Conservation (phyloP, 176 grass and related monocot genomes). For the Cymbopogon citratus region DNA sequence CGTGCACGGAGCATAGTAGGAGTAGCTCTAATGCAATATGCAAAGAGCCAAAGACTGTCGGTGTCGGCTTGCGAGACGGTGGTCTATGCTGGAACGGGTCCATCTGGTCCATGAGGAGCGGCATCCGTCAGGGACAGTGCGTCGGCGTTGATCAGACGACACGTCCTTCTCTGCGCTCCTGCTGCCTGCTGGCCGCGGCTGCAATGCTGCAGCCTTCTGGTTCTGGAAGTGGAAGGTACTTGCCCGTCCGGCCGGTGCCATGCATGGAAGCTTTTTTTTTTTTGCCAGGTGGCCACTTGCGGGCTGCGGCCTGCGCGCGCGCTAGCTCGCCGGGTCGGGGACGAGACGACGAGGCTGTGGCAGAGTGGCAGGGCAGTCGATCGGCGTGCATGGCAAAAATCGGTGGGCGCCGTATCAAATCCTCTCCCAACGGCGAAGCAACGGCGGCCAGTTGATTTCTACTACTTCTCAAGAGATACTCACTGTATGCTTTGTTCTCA, state of each 20-base stretch:
- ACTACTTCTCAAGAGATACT: too few relatives aligned
- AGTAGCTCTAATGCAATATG: too few relatives aligned
- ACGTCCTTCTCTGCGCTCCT: background rate
- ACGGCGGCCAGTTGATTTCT: background rate
- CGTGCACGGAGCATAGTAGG: background rate
- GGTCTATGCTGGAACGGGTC: background rate
- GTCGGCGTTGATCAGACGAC: constrained; percentile 1
- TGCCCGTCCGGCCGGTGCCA: constrained; percentile 26
- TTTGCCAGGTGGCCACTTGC: background rate
- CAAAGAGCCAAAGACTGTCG: background rate
- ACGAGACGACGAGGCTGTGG: background rate
- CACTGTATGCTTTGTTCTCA: background rate
- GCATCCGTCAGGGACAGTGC: background rate
- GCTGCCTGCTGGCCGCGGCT: background rate
- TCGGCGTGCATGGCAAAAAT: background rate
- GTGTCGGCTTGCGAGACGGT: background rate
- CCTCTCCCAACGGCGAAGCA: constrained; percentile 16
- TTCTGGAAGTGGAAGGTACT: constrained; percentile 36
- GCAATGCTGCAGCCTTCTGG: background rate
- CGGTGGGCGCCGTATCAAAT: background rate
- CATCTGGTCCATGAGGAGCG: background rate
- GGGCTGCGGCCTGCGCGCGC: too few relatives aligned
- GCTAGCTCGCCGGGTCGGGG: background rate
- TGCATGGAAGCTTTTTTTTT: background rate
- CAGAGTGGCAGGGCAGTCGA: background rate